Evolutionary conservation across 2,329 filamentous ascomycete species (phyloP).

Genomic region (Orbilia blumenaviensis): DNA sequence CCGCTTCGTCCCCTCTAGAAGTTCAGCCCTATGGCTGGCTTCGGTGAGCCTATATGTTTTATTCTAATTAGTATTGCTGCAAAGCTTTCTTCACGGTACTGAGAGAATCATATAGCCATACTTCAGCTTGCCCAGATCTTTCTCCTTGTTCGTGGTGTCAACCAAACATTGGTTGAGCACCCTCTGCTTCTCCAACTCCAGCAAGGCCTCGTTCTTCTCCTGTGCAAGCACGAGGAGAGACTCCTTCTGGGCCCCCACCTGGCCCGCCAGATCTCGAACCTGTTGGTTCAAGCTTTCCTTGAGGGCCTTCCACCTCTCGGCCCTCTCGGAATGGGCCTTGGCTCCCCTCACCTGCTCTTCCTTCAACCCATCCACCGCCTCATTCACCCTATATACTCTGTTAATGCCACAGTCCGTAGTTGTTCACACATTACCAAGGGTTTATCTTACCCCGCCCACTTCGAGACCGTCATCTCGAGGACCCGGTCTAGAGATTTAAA

Average conservation of each 20-base stretch:
- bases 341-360: background rate
- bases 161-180: constrained; percentile 28
- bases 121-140: constrained; percentile 10
- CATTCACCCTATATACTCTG: constrained; percentile 7
- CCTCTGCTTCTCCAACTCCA: constrained; percentile 15
- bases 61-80: background rate
- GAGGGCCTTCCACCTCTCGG: constrained; percentile 24
- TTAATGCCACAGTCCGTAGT: background rate
- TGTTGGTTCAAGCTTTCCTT: constrained; percentile 11
- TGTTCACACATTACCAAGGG: background rate
- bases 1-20: background rate
- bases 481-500: constrained; percentile 17
- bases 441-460: constrained; percentile 26
- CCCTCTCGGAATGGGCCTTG: constrained; percentile 1
- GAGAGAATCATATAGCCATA: background rate
- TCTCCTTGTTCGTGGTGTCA: constrained; percentile 26
- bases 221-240: background rate
- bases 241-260: background rate
- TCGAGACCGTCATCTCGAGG: background rate
- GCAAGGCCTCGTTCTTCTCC: background rate
- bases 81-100: too few species aligned
- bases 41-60: constrained; percentile 17
- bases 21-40: background rate
- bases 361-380: background rate
- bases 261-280: background rate